Conservation (phyloP, 192 early-diverging fungal species). For the Coemansia sp. region DNA sequence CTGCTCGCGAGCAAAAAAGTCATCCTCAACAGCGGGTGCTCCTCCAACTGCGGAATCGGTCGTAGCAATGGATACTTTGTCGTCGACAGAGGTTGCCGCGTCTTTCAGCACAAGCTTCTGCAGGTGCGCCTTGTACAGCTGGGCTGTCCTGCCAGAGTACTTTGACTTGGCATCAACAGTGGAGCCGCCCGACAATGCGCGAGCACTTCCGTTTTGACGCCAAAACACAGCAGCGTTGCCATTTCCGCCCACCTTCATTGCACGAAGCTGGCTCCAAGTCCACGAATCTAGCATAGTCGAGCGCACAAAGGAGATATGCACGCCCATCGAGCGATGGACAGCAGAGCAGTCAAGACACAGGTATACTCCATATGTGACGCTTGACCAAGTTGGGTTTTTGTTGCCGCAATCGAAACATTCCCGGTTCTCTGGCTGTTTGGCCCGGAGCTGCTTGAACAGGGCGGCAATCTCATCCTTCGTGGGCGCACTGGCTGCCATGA, state of each 20-base stretch:
- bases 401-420: constrained; percentile 94
- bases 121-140: constrained; percentile 83
- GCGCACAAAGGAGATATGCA: constrained; percentile 96
- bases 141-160: constrained; percentile 75
- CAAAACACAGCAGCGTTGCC: constrained; percentile 80
- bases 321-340: constrained; percentile 95
- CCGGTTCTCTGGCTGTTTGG: constrained; percentile 58
- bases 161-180: constrained; percentile 78
- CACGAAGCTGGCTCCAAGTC: constrained; percentile 90
- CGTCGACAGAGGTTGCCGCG: constrained; percentile 28
- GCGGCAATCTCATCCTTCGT: constrained; percentile 47
- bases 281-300: constrained; percentile 90
- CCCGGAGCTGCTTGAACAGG: constrained; percentile 51
- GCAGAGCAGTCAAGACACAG: constrained; percentile 96
- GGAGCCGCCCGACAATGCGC: constrained; percentile 25
- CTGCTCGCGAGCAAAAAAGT: constrained; percentile 35
- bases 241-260: constrained; percentile 92
- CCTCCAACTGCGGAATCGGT: background rate
- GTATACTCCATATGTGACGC: constrained; percentile 93
- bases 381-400: constrained; percentile 95
- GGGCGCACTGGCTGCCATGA: constrained; percentile 37
- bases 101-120: constrained; percentile 74
- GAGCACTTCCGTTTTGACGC: constrained; percentile 66
- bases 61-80: constrained; percentile 25
- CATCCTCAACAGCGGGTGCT: constrained; percentile 19